Conservation (phyloP, 108 stramenopile species). For the Hondaea fermentalgiana region DNA sequence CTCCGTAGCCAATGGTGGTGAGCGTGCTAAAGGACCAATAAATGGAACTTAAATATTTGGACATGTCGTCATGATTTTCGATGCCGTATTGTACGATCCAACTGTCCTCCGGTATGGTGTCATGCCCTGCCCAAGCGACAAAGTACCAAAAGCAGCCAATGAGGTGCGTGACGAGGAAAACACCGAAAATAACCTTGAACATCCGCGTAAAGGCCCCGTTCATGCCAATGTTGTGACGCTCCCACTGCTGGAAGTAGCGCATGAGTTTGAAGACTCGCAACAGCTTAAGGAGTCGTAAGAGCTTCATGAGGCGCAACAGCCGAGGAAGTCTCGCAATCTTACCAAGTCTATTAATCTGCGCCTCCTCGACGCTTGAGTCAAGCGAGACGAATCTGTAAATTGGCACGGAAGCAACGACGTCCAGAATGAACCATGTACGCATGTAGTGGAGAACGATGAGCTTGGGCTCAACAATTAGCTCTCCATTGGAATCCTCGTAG, state of each 20-base stretch:
- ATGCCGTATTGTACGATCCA: conserved; percentile 26
- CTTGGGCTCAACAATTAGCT: background rate
- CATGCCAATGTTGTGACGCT: background rate
- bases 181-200: conserved; percentile 37
- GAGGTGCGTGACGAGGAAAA: conserved; percentile 40
- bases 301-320: background rate
- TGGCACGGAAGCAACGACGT: background rate
- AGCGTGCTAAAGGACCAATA: conserved; percentile 51
- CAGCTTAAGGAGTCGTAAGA: background rate
- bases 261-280: background rate
- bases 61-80: background rate
- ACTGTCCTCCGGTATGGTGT: conserved; percentile 14
- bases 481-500: background rate
- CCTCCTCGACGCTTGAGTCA: background rate
- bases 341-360: background rate
- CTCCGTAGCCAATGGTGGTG: conserved; percentile 49
- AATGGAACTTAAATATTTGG: conserved; percentile 31
- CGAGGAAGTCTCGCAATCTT: conserved; percentile 3
- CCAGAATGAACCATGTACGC: background rate
- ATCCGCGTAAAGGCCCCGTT: conserved; percentile 33
- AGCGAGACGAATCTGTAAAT: background rate
- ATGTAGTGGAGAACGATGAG: background rate
- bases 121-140: conserved; percentile 32
- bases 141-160: conserved; percentile 48
- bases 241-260: background rate